These are phyloP conservation scores for Chrysoporthe puriensis DNA, from an alignment of 2,329 filamentous ascomycete species.

Conservation along the genomic window DNA sequence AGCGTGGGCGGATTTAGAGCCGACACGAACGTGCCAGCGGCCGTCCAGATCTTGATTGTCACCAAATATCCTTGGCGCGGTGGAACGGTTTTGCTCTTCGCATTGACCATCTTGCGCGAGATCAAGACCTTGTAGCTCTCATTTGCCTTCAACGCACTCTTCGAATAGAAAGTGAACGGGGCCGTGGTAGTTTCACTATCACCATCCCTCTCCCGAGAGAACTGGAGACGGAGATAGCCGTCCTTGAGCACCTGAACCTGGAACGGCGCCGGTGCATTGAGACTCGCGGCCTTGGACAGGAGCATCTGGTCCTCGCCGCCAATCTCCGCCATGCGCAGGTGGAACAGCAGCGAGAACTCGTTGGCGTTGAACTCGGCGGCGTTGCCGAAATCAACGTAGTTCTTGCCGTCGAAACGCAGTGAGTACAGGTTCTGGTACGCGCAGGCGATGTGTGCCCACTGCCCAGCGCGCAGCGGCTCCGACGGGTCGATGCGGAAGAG, in stretches of 20 bases:
- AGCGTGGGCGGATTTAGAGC: background rate
- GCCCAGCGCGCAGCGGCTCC: background rate
- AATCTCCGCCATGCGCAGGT: background rate
- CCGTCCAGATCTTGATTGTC: background rate
- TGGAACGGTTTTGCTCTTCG: background rate
- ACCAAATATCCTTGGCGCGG: background rate
- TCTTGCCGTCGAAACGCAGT: background rate
- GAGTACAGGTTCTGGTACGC: background rate
- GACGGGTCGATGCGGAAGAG: constrained; percentile 3
- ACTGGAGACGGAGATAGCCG: background rate
- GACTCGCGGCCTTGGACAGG: background rate
- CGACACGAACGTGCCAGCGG: background rate
- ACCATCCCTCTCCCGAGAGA: background rate
- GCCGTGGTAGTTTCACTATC: background rate
- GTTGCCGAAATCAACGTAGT: background rate
- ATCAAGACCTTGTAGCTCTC: background rate
- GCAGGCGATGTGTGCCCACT: background rate
- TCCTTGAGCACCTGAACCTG: background rate
- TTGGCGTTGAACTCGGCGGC: background rate
- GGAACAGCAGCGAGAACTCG: background rate
- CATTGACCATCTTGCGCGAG: constrained; percentile 3
- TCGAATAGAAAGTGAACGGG: background rate
- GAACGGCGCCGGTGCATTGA: background rate
- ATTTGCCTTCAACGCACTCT: background rate
- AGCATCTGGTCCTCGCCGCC: background rate